Evolutionary conservation across 225 moss, liverwort and hornwort genomes (phyloP).

Genomic region (Climacium dendroides): DNA sequence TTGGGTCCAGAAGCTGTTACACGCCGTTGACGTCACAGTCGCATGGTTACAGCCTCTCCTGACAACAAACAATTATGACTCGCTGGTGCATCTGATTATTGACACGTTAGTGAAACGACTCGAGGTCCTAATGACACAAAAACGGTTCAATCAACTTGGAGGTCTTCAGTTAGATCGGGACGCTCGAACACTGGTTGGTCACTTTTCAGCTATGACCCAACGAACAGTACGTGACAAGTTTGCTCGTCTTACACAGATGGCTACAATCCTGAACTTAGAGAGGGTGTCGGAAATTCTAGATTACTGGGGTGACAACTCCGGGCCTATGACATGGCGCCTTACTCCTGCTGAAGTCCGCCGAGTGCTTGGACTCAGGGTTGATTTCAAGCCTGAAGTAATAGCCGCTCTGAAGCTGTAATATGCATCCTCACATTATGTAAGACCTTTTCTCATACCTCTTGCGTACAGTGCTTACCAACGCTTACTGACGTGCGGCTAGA

Average conservation of each 20-base stretch:
- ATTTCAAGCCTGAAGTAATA: constrained; percentile 81
- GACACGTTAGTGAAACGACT: constrained; percentile 71
- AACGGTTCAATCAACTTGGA: constrained; percentile 82
- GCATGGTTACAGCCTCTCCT: constrained; percentile 75
- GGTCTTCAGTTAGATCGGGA: constrained; percentile 88
- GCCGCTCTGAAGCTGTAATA: constrained; percentile 70
- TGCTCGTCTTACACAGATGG: constrained; percentile 89
- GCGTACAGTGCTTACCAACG: neutral
- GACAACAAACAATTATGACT: constrained; percentile 85
- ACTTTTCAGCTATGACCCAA: constrained; percentile 87
- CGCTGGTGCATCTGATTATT: constrained; percentile 69
- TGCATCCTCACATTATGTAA: neutral
- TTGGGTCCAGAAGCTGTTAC: constrained; percentile 88
- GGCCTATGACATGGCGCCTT: constrained; percentile 90
- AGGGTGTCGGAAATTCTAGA: constrained; percentile 85
- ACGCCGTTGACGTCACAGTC: constrained; percentile 59
- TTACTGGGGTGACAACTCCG: constrained; percentile 94
- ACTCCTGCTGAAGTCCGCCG: constrained; percentile 76
- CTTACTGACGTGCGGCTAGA: neutral
- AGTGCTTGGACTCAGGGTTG: constrained; percentile 70
- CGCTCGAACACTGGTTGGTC: constrained; percentile 72
- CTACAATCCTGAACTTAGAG: constrained; percentile 81
- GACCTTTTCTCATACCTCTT: neutral
- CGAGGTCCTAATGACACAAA: constrained; percentile 76
- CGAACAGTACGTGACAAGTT: constrained; percentile 87